Base-by-base conservation (phyloP, 768 basidiomycete species). In the Leccinellum luteum region DNA sequence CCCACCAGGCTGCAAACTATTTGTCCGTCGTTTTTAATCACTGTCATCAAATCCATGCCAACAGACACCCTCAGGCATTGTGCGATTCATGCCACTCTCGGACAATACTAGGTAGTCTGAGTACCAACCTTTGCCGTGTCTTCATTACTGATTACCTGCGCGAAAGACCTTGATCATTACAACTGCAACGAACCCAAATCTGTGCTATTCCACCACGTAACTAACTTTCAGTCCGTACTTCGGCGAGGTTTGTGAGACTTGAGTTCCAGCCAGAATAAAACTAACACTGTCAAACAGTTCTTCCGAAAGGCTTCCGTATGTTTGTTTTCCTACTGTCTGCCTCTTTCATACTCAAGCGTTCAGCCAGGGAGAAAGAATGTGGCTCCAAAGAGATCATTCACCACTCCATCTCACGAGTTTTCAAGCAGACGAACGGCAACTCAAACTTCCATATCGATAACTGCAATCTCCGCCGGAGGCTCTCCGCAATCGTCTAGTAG, bases 61-160 rank as follows among this genome's bases (percentile, higher is more conserved):
- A 61, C 28, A 21, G 48, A 32, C 10, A 12, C 17, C 3, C 21
- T 12, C 53, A 71, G 69, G 69, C 69, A 35, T 38, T 72, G 14
- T 68, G 61, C 57, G 70, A 71, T 44, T 64, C 71, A 3, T 71
- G 69, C 25, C 70, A 71, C 23, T 72, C 70, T 6, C 56, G 64
- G 6, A 70, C 69, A 1, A 68, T 71, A 13, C 60, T 71, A n/a
- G 69, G 70, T 68, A 7, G 32, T 57, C 6, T 51, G 3, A 17
- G 43, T 15, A 17, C n/a, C n/a, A n/a, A n/a, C 35, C n/a, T 44
- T 44, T 14, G 7, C 14, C 2, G 25, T 48, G 8, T 44, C 51
- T 13, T 35, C 6, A 15, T 44, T 49, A 6, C 47, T n/a, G 30
- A 28, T 28, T 19, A 19, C 8, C 21, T 52, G 28, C n/a, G 17